Evolutionary conservation across 495 filamentous ascomycete species (phyloP).

Genomic region (Lindgomyces ingoldianus): DNA sequence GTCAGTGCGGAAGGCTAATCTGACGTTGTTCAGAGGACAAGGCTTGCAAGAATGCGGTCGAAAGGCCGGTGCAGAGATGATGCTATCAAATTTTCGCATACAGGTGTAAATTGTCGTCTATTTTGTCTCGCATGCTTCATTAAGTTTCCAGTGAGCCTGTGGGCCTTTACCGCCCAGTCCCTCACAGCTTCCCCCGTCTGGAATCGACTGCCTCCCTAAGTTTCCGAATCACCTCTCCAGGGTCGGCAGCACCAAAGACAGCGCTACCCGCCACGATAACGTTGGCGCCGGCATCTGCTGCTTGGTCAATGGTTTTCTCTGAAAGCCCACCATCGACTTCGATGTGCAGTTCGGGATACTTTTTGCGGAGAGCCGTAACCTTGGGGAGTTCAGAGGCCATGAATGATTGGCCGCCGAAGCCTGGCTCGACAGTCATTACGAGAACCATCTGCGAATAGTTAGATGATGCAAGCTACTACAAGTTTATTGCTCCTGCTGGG

Average conservation of each 20-base stretch:
- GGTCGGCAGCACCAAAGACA: slow-evolving; percentile 89
- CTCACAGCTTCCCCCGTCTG: slow-evolving; percentile 42
- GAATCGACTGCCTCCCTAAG: slow-evolving; percentile 78
- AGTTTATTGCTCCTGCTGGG: slow-evolving; percentile 16
- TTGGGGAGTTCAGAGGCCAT: slow-evolving; percentile 95
- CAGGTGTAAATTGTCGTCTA: background rate
- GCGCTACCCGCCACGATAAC: slow-evolving; percentile 98
- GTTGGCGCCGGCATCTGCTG: slow-evolving; percentile 93
- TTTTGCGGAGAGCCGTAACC: slow-evolving; percentile 75
- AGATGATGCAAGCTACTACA: slow-evolving; percentile 2
- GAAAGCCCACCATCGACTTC: slow-evolving; percentile 95
- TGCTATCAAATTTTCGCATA: background rate
- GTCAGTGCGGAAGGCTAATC: background rate
- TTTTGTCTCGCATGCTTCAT: background rate
- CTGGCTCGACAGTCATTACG: slow-evolving; percentile 97
- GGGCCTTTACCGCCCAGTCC: no score
- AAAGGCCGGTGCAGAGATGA: background rate
- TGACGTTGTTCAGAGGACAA: background rate
- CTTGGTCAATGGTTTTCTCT: slow-evolving; percentile 85
- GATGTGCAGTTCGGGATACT: slow-evolving; percentile 90
- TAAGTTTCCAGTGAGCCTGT: background rate
- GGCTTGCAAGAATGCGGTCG: background rate
- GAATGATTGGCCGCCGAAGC: slow-evolving; percentile 98
- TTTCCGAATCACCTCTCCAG: slow-evolving; percentile 76
- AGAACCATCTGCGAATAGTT: slow-evolving; percentile 77